Percentiles rank a stretch among this genome's conserved stretches.
Evolutionary conservation across 306 rosid species (phyloP).

Genomic region (Fragaria nilgerrensis): DNA sequence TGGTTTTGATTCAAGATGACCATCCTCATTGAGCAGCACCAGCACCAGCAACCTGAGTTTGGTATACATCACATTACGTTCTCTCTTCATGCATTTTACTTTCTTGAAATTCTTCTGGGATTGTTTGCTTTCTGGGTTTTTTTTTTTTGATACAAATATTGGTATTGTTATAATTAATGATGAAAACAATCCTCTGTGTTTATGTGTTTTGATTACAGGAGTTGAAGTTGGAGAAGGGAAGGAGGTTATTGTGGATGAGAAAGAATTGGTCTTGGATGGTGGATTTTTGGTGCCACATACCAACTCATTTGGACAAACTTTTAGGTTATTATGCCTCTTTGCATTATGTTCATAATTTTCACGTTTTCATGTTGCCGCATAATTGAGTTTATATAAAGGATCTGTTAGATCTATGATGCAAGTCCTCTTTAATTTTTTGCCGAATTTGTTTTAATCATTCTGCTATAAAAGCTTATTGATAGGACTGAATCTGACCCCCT

Average conservation of each 20-base stretch:
- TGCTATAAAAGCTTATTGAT: not conserved
- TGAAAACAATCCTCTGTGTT: not conserved
- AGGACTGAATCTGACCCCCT: not conserved
- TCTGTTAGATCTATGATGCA: not conserved
- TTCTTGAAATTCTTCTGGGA: not conserved
- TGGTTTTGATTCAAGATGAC: constrained; percentile 48
- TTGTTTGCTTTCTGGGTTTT: not conserved
- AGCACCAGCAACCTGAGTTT: constrained; percentile 11
- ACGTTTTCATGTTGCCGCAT: not conserved
- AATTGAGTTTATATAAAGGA: not conserved
- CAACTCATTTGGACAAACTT: constrained; percentile 76
- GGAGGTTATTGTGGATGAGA: constrained; percentile 35
- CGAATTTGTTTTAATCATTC: not conserved
- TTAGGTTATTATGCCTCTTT: constrained; percentile 51
- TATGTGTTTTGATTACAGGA: constrained; percentile 33
- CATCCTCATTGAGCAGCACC: constrained; percentile 49
- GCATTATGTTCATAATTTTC: constrained; percentile 1
- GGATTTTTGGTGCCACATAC: constrained; percentile 58
- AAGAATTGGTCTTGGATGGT: constrained; percentile 54
- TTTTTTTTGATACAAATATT: too few relatives aligned
- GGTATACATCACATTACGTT: constrained; percentile 36
- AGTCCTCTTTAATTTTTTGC: not conserved
- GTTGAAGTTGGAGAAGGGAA: constrained; percentile 40
- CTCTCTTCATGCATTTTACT: too few relatives aligned
- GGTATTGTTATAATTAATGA: not conserved